Conservation (phyloP, 306 rosid species). For the Vicia villosa region DNA sequence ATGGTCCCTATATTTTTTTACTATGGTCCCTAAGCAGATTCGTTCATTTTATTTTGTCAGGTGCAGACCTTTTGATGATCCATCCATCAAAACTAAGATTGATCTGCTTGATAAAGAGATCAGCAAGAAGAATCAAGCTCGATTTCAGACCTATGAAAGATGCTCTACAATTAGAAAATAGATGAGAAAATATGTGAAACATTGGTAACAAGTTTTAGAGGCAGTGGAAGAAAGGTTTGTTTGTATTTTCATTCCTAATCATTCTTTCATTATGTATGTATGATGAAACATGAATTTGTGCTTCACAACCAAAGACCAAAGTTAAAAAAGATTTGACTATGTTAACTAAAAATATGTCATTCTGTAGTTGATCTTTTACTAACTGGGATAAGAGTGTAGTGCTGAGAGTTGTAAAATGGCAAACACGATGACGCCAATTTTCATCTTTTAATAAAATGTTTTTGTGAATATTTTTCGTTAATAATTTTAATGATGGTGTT, state of each 20-base stretch:
- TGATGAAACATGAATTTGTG: too few species aligned
- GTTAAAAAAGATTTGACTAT: not conserved
- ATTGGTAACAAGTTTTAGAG: too few species aligned
- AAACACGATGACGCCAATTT: not conserved
- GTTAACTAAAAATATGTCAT: not conserved
- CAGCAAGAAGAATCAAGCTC: conserved; percentile 71
- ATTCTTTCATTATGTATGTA: too few species aligned
- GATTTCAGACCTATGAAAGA: too few species aligned
- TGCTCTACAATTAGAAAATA: too few species aligned
- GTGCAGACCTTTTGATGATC: conserved; percentile 75
- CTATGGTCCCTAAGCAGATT: conserved; percentile 60
- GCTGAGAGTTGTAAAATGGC: conserved; percentile 19
- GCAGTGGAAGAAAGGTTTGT: too few species aligned
- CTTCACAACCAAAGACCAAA: not conserved
- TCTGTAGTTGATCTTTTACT: conserved; percentile 1
- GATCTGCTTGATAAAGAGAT: conserved; percentile 69
- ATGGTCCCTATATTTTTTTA: not conserved
- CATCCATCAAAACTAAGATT: conserved; percentile 63
- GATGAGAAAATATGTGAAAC: too few species aligned
- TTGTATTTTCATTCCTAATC: too few species aligned
- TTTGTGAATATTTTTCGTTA: not conserved
- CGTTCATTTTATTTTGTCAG: conserved; percentile 70
- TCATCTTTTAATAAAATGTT: not conserved
- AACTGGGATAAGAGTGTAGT: not conserved
- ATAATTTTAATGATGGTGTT: not conserved